Evolutionary conservation across 1,139 yeast species (phyloP), one percentile per base, ranked within the genome.

Genomic region (Pichia sp.): DNA sequence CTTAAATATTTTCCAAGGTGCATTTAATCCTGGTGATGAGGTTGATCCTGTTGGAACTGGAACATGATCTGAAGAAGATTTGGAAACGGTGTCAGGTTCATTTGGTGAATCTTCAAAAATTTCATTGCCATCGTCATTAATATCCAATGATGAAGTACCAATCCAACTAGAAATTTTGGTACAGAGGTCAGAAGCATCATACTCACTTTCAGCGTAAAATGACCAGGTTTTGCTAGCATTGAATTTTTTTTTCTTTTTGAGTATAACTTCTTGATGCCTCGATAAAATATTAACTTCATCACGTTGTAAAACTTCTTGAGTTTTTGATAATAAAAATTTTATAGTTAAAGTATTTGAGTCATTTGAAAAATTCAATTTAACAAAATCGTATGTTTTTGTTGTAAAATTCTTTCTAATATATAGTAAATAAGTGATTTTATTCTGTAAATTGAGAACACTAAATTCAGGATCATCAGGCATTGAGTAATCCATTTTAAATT

Each of bases 171-270:
- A 42, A 3, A 54, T 85, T 67, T 1, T 77, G 72, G 26, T 84
- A 77, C 96, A 96, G 86, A 53, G 23, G 6, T 73, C 73, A 56
- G 86, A 95, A 47, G 96, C 76, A 58, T 88, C 96, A 32, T 71
- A 73, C 46, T 85, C 87, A 1, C 85, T 79, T 63, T 89, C 96
- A 3, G 95, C 88, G 66, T 95, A 88, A 52, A 89, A 74, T 45
- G 82, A 77, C 63, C 85, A 24, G 72, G 76, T 47, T 44, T 56
- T 61, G 46, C 49, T 56, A 3, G 62, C 54, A 22, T 59, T 52
- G 16, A 56, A 53, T 34, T 58, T 60, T 45, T 61, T 58, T 41
- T 53, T 60, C 29, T 57, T 56, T 12, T 56, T 48, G 9, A 63
- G 44, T 8, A 50, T 50, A 25, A 63, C 43, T 36, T 58, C 55